Evolutionary conservation across 768 basidiomycete species (phyloP).

Genomic region (Mycena rebaudengoi): DNA sequence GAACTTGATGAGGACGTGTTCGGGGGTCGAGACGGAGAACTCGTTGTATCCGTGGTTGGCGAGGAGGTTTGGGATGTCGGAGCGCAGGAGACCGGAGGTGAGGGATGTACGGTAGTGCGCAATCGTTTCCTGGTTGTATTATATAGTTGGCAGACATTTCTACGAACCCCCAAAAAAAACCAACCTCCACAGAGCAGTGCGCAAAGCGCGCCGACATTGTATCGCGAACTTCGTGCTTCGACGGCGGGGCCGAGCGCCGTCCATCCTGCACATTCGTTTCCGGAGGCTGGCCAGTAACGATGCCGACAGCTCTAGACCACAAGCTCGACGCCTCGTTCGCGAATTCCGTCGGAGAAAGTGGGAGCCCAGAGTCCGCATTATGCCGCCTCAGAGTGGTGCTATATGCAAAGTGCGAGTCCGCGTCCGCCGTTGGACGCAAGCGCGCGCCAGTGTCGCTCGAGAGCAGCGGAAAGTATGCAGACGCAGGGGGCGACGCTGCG

Average conservation of each 20-base stretch:
- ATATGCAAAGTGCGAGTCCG: slow-evolving; percentile 81
- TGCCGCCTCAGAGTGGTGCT: slow-evolving; percentile 83
- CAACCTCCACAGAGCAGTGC: slow-evolving; percentile 69
- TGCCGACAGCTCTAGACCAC: slow-evolving; percentile 55
- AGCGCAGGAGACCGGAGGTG: slow-evolving; percentile 66
- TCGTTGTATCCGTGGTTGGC: slow-evolving; percentile 90
- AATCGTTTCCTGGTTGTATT: slow-evolving; percentile 71
- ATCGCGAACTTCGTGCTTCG: slow-evolving; percentile 47
- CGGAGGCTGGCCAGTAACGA: slow-evolving; percentile 48
- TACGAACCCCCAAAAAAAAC: too few species aligned
- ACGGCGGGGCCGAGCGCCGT: slow-evolving; percentile 41
- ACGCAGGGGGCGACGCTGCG: slow-evolving; percentile 77
- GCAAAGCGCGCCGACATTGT: slow-evolving; percentile 78
- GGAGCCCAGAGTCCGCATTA: slow-evolving; percentile 57
- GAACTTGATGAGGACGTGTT: slow-evolving; percentile 87
- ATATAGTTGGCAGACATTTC: too few species aligned
- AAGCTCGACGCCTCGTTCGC: slow-evolving; percentile 58
- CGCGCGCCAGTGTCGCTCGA: slow-evolving; percentile 56
- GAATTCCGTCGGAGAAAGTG: slow-evolving; percentile 54
- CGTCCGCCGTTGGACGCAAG: slow-evolving; percentile 68
- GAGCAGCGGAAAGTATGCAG: slow-evolving; percentile 77
- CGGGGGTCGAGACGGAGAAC: slow-evolving; percentile 85
- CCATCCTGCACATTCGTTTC: slow-evolving; percentile 47
- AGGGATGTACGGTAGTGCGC: slow-evolving; percentile 72
- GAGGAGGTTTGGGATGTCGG: slow-evolving; percentile 70